Evolutionary conservation across 2,329 filamentous ascomycete species (phyloP).

Genomic region (Penicillium sclerotiorum): DNA sequence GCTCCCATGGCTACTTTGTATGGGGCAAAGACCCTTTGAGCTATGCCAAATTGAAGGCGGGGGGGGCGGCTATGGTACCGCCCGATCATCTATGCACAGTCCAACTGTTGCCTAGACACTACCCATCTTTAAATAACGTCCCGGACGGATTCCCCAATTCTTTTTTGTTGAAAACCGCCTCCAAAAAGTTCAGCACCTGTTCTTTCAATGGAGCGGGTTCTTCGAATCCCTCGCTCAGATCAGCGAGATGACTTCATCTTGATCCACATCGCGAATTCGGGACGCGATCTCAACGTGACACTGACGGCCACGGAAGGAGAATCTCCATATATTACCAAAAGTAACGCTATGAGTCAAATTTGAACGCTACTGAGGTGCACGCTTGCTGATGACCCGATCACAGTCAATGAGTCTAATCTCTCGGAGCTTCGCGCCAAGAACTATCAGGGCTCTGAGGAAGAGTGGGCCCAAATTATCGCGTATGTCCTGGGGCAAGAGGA

Average conservation of each 20-base stretch:
- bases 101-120: too few species aligned
- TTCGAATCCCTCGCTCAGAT: constrained; percentile 55
- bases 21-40: too few species aligned
- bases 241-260: constrained; percentile 48
- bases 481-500: constrained; percentile 36
- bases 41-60: too few species aligned
- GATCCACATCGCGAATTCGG: constrained; percentile 49
- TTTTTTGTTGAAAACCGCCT: neutral
- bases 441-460: constrained; percentile 47
- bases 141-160: too few species aligned
- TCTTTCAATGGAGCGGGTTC: constrained; percentile 32
- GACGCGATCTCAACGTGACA: constrained; percentile 53
- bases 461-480: constrained; percentile 43
- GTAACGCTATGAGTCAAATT: constrained; percentile 33
- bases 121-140: too few species aligned
- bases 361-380: neutral
- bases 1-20: too few species aligned
- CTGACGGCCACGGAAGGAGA: constrained; percentile 63
- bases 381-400: constrained; percentile 16
- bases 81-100: too few species aligned
- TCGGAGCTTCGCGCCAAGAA: constrained; percentile 45
- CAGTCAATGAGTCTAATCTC: constrained; percentile 43
- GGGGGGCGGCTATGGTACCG: too few species aligned
- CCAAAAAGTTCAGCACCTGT: neutral
- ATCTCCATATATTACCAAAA: constrained; percentile 52